Base-by-base conservation (phyloP, 164 flowering plant species). In the Annona squamosa region DNA sequence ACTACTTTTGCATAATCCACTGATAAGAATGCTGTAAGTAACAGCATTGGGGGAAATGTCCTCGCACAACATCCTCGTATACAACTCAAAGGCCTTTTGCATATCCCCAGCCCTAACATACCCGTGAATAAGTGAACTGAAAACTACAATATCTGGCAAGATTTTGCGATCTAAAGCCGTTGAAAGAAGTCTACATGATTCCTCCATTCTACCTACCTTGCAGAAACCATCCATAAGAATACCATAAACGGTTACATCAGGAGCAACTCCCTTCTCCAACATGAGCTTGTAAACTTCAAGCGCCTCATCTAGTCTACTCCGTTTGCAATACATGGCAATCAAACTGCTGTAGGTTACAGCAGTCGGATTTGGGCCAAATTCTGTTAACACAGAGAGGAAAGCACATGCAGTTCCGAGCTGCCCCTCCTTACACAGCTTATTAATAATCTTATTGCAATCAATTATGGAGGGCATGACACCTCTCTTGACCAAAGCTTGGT, bases 51-150 rank as follows among this genome's bases (percentile, higher is more conserved):
- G 87, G 3, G 70, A 71, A n/a, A 88, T 69, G 3, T 79, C 83
- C 75, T 77, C 82, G 12, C 72, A 71, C 72, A 79, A 46, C 87
- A 84, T 83, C 63, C 72, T 80, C 44, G 19, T 71, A 72, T 83
- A 85, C 18, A 83, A 69, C 65, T 78, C 80, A 69, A 74, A 47
- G 16, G 72, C 84, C 72, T 68, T 87, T n/a, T 64, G 73, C 1
- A 85, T 18, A 80, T 83, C 76, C 61, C 91, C 87, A 59, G 7
- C 63, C 70, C 74, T 82, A 57, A 80, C 77, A 75, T 79, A 83
- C 6, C 85, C 82, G 80, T 86, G 87, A 64, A 86, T 81, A 41
- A 85, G 65, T 48, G 86, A 82, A 72, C 88, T 82, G 69, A 83
- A 85, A 65, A 77, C 69, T 42, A 86, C 89, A 16, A 83, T 81